Base-by-base conservation (phyloP, 1,284 basidiomycete species). In the Singerocomus inundabilis region DNA sequence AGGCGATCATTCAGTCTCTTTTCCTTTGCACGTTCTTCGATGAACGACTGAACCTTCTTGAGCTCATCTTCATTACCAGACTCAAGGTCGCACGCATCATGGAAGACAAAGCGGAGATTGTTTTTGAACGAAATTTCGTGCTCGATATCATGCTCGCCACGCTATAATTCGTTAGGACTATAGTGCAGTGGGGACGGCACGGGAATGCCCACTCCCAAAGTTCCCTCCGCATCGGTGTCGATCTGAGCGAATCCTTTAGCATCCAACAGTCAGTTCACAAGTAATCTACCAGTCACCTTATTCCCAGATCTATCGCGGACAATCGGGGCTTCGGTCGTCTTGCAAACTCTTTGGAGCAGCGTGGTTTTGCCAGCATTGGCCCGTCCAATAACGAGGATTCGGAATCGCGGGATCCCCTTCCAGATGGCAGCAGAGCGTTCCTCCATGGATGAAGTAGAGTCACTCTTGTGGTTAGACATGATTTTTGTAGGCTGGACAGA, bases 41-140 rank as follows among this genome's bases (percentile, higher is more conserved):
- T 18, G 16, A 34, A 34, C 9, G 10, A 6, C 16, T 18, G 10
- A n/a, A 34, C n/a, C 16, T 18, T 18, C 33, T 34, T 10, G 5
- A 34, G 11, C n/a, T 34, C n/a, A 5, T 18, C 16, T 10, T 18
- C 9, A 18, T 5, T 1, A 6, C 33, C 33, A 29, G 5, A 7
- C 28, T 29, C 28, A 28, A 28, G 9, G 9, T 9, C 28, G 9
- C 28, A 9, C 5, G 33, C n/a, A n/a, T 34, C 33, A 11, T 34
- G 33, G 6, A 34, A 34, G 4, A 34, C 33, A 6, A 34, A 34
- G n/a, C 6, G n/a, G n/a, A 16, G 33, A 10, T 16, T 34, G 33
- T 16, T 34, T 34, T 34, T 34, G 33, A 36, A 71, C 0, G 60
- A 45, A 37, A 72, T 56, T 28, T 62, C 60, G n/a, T 66, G 47